A percentile compares a stretch with the other conserved stretches of the same genome.
phyloP scores from a whole-genome alignment of 2,329 filamentous ascomycete genomes.

The Rhexocercosporidium sp. region DNA sequence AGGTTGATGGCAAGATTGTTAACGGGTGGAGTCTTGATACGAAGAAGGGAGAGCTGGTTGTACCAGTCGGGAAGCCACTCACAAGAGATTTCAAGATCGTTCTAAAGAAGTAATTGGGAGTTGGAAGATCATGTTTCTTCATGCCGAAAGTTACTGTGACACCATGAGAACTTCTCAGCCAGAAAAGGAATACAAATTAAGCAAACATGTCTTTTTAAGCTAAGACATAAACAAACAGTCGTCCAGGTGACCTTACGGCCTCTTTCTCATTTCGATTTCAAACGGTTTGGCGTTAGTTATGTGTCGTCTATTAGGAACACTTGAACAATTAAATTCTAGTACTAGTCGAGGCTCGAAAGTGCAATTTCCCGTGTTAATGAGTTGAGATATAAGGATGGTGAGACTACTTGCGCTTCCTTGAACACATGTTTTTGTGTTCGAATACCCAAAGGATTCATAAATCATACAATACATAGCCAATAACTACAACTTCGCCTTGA shows the following conservation, averaged over 20 bases:
- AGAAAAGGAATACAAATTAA: no score
- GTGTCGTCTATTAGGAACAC: no score
- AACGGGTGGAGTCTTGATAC: constrained; percentile 11
- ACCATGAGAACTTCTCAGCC: background rate
- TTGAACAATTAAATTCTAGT: no score
- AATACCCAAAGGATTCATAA: background rate
- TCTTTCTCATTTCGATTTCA: no score
- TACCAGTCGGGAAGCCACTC: constrained; percentile 24
- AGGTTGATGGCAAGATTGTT: constrained; percentile 18
- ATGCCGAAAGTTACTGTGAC: background rate
- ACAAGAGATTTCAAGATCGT: constrained; percentile 25
- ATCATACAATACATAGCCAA: constrained; percentile 3
- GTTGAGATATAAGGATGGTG: background rate
- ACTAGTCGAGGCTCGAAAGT: no score
- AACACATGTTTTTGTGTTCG: background rate
- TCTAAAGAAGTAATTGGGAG: background rate
- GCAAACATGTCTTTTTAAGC: no score
- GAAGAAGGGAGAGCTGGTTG: constrained; percentile 20
- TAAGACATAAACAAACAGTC: no score
- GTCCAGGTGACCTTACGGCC: no score
- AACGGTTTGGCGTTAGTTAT: no score
- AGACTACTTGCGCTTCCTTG: background rate
- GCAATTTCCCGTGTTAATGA: no score
- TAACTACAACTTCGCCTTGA: constrained; percentile 56
- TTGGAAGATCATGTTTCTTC: background rate